Percentiles rank a stretch among this genome's conserved stretches.
These are phyloP conservation scores for Phytophthora syringae DNA, from an alignment of 352 stramenopile species.

Conservation along the genomic window DNA sequence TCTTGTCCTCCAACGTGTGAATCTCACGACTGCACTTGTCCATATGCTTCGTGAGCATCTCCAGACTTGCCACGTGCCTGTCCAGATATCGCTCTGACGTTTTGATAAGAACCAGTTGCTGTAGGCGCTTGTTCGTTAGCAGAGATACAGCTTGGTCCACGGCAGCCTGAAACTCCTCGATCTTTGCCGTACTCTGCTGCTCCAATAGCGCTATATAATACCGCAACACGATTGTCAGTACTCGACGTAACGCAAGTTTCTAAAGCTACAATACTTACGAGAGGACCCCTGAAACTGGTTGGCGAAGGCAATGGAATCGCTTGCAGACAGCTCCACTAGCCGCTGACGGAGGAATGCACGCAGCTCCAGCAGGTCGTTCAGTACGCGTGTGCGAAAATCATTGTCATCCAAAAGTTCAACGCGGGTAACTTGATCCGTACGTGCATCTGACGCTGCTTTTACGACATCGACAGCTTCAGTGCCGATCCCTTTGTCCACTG, in stretches of 20 bases:
- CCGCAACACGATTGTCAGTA: slow-evolving; percentile 18
- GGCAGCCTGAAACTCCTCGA: slow-evolving; percentile 48
- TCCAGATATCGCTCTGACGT: slow-evolving; percentile 78
- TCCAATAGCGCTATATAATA: slow-evolving; percentile 54
- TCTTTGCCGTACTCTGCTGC: slow-evolving; percentile 62
- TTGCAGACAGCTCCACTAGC: slow-evolving; percentile 48
- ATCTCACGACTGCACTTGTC: slow-evolving; percentile 79
- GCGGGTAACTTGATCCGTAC: slow-evolving; percentile 36
- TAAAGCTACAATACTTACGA: slow-evolving; percentile 35
- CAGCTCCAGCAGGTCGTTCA: slow-evolving; percentile 83
- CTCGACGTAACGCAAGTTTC: neutral
- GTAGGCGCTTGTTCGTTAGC: slow-evolving; percentile 71
- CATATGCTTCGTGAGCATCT: slow-evolving; percentile 77
- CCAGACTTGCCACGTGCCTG: slow-evolving; percentile 68
- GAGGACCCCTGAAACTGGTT: slow-evolving; percentile 78
- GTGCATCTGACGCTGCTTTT: slow-evolving; percentile 8
- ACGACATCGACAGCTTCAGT: slow-evolving; percentile 10
- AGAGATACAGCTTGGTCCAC: slow-evolving; percentile 52
- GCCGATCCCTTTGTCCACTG: slow-evolving; percentile 14
- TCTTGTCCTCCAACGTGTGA: slow-evolving; percentile 72
- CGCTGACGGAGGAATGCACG: slow-evolving; percentile 70
- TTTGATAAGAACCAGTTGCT: slow-evolving; percentile 80
- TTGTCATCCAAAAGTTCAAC: slow-evolving; percentile 59
- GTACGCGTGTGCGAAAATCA: slow-evolving; percentile 62
- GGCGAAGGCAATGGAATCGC: slow-evolving; percentile 65